Conservation (phyloP, 371 early-diverging fungal species). For the Mucor indicus region DNA sequence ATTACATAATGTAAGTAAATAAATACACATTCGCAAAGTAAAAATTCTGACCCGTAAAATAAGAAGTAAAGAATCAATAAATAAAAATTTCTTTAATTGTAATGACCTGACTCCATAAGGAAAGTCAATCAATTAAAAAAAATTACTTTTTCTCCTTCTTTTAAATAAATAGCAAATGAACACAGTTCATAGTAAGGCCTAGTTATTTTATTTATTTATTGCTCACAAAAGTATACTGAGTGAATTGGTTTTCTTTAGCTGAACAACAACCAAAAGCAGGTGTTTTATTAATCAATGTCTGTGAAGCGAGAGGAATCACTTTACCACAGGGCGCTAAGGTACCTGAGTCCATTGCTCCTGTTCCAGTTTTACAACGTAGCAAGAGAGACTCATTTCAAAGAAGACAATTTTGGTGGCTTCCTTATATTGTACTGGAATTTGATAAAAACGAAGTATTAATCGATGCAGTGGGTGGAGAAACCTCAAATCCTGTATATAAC, state of each 20-base stretch:
- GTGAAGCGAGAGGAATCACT: constrained; percentile 75
- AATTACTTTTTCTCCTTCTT: too few species aligned
- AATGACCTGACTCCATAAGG: too few species aligned
- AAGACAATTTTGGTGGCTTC: constrained; percentile 73
- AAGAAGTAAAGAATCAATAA: constrained; percentile 1
- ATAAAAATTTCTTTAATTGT: too few species aligned
- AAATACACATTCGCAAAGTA: too few species aligned
- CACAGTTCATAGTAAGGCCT: too few species aligned
- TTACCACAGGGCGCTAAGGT: constrained; percentile 33
- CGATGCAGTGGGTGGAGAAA: constrained; percentile 75
- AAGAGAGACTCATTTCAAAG: constrained; percentile 64
- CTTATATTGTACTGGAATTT: constrained; percentile 89
- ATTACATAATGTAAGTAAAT: background rate
- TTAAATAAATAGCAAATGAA: too few species aligned
- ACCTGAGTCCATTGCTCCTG: constrained; percentile 8
- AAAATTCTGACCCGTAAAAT: background rate
- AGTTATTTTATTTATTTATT: too few species aligned
- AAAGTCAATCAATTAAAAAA: too few species aligned
- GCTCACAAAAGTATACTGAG: too few species aligned
- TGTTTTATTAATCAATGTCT: constrained; percentile 74
- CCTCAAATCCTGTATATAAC: constrained; percentile 77
- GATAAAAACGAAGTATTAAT: constrained; percentile 92
- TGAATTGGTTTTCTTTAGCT: too few species aligned
- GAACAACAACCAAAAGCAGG: constrained; percentile 57
- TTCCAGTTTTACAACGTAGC: constrained; percentile 1